Percentiles rank a stretch among this genome's conserved stretches.
These are phyloP conservation scores for Mortierella sp. DNA, from an alignment of 371 early-diverging fungal species.

Conservation along the genomic window DNA sequence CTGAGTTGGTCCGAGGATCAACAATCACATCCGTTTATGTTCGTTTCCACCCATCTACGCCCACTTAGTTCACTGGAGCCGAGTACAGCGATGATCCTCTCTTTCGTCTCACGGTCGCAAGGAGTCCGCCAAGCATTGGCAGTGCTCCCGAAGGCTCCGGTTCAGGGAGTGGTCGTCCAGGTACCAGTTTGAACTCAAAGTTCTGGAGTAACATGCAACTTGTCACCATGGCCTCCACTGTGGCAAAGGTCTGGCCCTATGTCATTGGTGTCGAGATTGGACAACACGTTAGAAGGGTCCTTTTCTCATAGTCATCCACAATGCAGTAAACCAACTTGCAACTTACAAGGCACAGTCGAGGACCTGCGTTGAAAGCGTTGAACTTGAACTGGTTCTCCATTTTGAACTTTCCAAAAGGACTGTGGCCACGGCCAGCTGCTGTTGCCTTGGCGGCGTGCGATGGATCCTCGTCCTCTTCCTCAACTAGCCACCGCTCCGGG, in stretches of 20 bases:
- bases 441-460: not conserved
- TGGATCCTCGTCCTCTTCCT: not conserved
- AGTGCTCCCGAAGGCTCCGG: conserved; percentile 19
- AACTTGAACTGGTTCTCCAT: conserved; percentile 44
- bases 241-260: conserved; percentile 60
- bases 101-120: not conserved
- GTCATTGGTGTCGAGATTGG: not conserved
- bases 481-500: conserved; percentile 44
- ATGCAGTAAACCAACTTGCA: no score
- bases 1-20: no score
- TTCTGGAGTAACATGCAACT: conserved; percentile 57
- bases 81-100: not conserved
- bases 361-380: conserved; percentile 34
- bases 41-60: no score
- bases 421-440: not conserved
- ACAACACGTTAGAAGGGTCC: no score
- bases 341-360: conserved; percentile 34
- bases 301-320: no score
- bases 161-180: conserved; percentile 45
- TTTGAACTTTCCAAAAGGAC: conserved; percentile 41
- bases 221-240: conserved; percentile 64
- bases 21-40: no score
- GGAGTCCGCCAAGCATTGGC: conserved; percentile 33
- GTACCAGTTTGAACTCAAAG: conserved; percentile 56
- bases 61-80: not conserved